These are phyloP conservation scores for Hypoxylon sp. DNA, from an alignment of 2,329 filamentous ascomycete species.

Conservation along the genomic window DNA sequence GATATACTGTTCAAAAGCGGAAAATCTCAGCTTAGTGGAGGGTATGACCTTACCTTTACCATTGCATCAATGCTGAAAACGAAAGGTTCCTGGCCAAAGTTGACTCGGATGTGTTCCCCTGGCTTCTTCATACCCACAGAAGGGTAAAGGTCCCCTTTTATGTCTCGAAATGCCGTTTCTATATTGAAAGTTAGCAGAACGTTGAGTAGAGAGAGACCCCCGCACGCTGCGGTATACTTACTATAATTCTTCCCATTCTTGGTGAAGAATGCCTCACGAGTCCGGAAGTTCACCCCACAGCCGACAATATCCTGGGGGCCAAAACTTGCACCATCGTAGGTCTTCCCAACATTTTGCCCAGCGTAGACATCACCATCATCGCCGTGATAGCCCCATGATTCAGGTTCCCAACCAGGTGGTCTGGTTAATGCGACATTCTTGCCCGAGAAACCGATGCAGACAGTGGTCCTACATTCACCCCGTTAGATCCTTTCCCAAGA, in stretches of 20 bases:
- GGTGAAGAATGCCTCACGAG: constrained; percentile 74
- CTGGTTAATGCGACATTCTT: constrained; percentile 65
- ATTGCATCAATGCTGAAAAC: constrained; percentile 90
- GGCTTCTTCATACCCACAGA: constrained; percentile 73
- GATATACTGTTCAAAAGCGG: background rate
- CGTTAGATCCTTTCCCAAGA: constrained; percentile 31
- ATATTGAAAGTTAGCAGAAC: constrained; percentile 18
- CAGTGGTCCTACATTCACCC: constrained; percentile 61
- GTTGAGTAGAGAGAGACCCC: no score
- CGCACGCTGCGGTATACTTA: constrained; percentile 47
- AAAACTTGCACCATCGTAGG: constrained; percentile 66
- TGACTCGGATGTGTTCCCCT: constrained; percentile 71
- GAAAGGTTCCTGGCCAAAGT: constrained; percentile 81
- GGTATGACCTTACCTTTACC: constrained; percentile 71
- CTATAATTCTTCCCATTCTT: constrained; percentile 71
- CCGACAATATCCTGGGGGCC: constrained; percentile 69
- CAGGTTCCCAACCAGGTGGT: constrained; percentile 74
- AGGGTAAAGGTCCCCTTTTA: constrained; percentile 75
- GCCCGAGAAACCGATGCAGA: constrained; percentile 72
- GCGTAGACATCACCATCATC: constrained; percentile 74
- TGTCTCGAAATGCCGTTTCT: constrained; percentile 78
- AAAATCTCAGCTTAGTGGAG: background rate
- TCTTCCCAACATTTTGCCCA: constrained; percentile 66
- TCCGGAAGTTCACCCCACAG: constrained; percentile 74
- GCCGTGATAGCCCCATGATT: constrained; percentile 76